These are phyloP conservation scores for Andrographis paniculata DNA, from an alignment of 305 asterid species.

Conservation along the genomic window DNA sequence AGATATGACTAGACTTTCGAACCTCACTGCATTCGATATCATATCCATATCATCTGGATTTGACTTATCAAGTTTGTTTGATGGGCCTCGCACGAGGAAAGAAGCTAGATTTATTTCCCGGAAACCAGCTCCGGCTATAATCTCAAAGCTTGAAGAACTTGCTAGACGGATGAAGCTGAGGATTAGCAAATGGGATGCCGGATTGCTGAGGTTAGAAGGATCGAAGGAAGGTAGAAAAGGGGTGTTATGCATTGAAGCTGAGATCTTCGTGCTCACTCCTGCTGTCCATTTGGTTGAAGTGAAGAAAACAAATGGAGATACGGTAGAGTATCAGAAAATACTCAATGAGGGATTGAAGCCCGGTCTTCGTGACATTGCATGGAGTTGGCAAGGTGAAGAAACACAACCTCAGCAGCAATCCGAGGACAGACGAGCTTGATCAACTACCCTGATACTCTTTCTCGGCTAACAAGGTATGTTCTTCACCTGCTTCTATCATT, in stretches of 20 bases:
- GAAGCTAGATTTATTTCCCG: conserved; percentile 45
- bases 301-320: conserved; percentile 47
- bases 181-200: conserved; percentile 38
- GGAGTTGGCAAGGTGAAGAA: conserved; percentile 46
- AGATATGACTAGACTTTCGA: conserved; percentile 21
- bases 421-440: conserved; percentile 4
- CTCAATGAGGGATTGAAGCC: conserved; percentile 44
- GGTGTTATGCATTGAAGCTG: conserved; percentile 34
- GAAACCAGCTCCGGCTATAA: conserved; percentile 38
- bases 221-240: conserved; percentile 49
- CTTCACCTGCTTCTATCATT: too few species aligned
- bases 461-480: too few species aligned
- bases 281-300: conserved; percentile 47
- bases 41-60: conserved; percentile 55
- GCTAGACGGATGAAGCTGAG: conserved; percentile 42
- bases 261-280: conserved; percentile 45
- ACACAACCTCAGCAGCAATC: conserved; percentile 10
- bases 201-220: conserved; percentile 47
- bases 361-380: conserved; percentile 49
- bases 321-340: conserved; percentile 41
- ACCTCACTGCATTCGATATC: conserved; percentile 51
- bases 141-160: conserved; percentile 39
- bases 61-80: conserved; percentile 47
- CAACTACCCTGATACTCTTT: too few species aligned
- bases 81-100: conserved; percentile 31